Conservation (phyloP, 169 alveolate genomes). For the Besnoitia besnoiti region DNA sequence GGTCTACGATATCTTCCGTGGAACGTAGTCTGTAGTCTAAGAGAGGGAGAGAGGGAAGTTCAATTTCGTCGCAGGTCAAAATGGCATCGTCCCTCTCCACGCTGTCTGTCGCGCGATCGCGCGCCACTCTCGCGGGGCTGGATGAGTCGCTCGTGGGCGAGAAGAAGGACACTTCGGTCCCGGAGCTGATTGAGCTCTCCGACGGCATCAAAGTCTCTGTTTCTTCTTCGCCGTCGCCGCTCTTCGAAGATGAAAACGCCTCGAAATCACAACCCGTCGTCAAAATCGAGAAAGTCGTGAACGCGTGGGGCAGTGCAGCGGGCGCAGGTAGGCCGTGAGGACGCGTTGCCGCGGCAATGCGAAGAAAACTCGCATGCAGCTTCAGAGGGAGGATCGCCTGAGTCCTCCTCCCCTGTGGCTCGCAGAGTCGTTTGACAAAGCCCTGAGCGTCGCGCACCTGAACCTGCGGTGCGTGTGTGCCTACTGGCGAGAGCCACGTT, state of each 20-base stretch:
- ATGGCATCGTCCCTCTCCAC: neutral
- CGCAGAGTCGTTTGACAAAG: neutral
- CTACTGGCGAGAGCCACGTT: neutral
- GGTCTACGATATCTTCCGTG: neutral
- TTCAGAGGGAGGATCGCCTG: too few species aligned
- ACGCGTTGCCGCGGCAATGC: neutral
- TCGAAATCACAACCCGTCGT: neutral
- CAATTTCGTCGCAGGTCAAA: too few species aligned
- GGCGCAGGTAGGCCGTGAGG: slow-evolving; percentile 29
- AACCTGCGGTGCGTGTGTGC: too few species aligned
- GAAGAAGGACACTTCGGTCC: neutral
- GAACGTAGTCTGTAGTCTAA: too few species aligned
- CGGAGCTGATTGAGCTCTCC: neutral
- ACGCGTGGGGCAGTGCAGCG: slow-evolving; percentile 49
- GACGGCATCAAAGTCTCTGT: neutral
- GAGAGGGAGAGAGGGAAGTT: too few species aligned
- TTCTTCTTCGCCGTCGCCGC: neutral
- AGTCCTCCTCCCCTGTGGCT: too few species aligned
- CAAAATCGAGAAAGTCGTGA: slow-evolving; percentile 35
- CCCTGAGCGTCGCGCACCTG: neutral
- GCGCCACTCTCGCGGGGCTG: slow-evolving; percentile 16
- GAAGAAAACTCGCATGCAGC: neutral
- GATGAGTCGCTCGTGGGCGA: neutral
- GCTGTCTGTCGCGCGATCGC: neutral
- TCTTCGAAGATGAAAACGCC: neutral